These are phyloP conservation scores for Chlamydomonas eustigma DNA, from an alignment of 139 green algal species.

Conservation along the genomic window DNA sequence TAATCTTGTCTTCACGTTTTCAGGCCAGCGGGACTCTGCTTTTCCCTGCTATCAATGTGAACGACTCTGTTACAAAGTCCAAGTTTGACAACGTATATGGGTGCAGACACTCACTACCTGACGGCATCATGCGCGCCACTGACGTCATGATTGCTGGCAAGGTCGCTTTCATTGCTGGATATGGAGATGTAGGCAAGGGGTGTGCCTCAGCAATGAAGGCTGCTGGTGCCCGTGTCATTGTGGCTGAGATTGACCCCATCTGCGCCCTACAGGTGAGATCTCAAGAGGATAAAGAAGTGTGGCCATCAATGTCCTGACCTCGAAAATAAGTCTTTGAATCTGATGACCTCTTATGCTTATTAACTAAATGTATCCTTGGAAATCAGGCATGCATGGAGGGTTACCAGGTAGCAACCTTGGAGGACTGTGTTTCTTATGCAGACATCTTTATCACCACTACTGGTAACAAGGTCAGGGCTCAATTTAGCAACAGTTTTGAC, in stretches of 20 bases:
- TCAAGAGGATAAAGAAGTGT: too few relatives aligned
- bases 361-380: too few relatives aligned
- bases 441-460: slow-evolving; percentile 99
- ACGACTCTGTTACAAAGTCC: slow-evolving; percentile 99
- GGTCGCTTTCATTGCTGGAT: slow-evolving; percentile 78
- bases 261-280: slow-evolving; percentile 96
- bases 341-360: too few relatives aligned
- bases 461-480: slow-evolving; percentile 83
- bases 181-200: slow-evolving; percentile 99
- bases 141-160: slow-evolving; percentile 95
- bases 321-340: too few relatives aligned
- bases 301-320: too few relatives aligned
- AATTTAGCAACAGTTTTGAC: neutral
- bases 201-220: slow-evolving; percentile 95
- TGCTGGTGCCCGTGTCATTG: slow-evolving; percentile 84
- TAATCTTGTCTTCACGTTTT: too few relatives aligned
- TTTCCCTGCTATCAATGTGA: slow-evolving; percentile 99
- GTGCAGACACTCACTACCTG: slow-evolving; percentile 98
- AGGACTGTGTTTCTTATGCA: slow-evolving; percentile 74
- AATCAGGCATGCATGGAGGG: slow-evolving; percentile 5
- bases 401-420: slow-evolving; percentile 70
- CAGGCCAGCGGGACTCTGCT: slow-evolving; percentile 78
- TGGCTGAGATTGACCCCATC: slow-evolving; percentile 99
- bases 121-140: slow-evolving; percentile 99
- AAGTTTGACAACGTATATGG: slow-evolving; percentile 99